Conservation (phyloP, 2,329 filamentous ascomycete species). For the Colletotrichum gigasporum region DNA sequence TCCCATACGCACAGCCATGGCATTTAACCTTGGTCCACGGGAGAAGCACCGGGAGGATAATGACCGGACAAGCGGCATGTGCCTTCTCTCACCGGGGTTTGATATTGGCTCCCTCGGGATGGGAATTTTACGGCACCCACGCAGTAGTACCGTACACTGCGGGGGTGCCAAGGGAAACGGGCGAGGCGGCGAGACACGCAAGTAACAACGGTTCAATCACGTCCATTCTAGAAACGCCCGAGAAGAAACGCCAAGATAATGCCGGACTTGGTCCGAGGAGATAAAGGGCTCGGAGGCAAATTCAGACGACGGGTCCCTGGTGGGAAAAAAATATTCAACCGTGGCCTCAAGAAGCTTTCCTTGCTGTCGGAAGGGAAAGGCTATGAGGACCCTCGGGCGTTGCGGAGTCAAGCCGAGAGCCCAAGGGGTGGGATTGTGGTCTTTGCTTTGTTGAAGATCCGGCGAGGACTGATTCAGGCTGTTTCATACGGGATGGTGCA, state of each 20-base stretch:
- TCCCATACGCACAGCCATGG: not conserved
- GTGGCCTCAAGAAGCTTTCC: not conserved
- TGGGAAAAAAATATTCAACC: not conserved
- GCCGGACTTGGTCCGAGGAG: constrained; percentile 6
- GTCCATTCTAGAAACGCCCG: constrained; percentile 15
- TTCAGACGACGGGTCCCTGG: not conserved
- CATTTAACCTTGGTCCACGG: not conserved
- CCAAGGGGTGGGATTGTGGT: not conserved
- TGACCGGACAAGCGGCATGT: not conserved
- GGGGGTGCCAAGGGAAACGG: not conserved
- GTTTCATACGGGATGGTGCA: constrained; percentile 24
- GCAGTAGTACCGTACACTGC: no score
- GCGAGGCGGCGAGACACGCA: not conserved
- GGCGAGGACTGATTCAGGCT: constrained; percentile 23
- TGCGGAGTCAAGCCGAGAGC: constrained; percentile 4
- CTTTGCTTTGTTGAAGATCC: constrained; percentile 7
- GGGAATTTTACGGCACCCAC: no score
- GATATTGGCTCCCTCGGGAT: not conserved
- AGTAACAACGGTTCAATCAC: constrained; percentile 15
- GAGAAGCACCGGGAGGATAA: not conserved
- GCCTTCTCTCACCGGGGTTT: not conserved
- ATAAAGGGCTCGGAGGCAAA: not conserved
- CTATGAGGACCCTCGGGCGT: not conserved
- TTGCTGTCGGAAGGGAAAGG: not conserved
- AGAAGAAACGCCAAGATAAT: constrained; percentile 14